phyloP scores from a whole-genome alignment of 805 yeast species.

The Barnettozyma californica region DNA sequence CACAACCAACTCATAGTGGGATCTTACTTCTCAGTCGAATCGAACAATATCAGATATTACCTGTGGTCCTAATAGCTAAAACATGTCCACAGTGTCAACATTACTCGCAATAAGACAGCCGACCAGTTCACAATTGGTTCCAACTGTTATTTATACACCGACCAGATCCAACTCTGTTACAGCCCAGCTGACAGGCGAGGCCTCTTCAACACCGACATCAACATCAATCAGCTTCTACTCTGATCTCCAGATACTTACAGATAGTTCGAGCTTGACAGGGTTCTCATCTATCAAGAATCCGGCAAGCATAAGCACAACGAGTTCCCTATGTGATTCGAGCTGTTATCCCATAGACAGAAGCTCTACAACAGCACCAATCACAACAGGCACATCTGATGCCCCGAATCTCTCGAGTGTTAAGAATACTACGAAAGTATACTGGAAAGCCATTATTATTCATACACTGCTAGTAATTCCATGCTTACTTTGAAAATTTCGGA shows the following conservation, averaged over 20 bases:
- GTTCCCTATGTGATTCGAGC: neutral
- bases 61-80: too few relatives aligned
- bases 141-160: neutral
- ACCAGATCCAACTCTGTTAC: neutral
- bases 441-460: constrained; percentile 10
- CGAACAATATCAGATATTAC: too few relatives aligned
- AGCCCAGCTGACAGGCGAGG: neutral
- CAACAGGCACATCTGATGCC: neutral
- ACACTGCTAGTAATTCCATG: constrained; percentile 10
- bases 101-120: neutral
- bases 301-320: neutral
- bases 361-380: neutral
- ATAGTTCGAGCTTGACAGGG: constrained; percentile 8
- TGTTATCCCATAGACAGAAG: neutral
- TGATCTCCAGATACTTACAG: constrained; percentile 17
- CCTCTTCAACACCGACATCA: neutral
- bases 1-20: neutral
- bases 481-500: constrained; percentile 3
- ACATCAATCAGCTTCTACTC: constrained; percentile 17
- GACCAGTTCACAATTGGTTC: neutral
- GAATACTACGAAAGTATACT: neutral
- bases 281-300: constrained; percentile 2
- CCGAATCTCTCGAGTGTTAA: neutral
- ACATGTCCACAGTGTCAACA: neutral
- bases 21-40: too few relatives aligned